Evolutionary conservation across 73 alveolate genomes (phyloP), one percentile per base, ranked within the genome.

Genomic region (Paramecium sonneborni): DNA sequence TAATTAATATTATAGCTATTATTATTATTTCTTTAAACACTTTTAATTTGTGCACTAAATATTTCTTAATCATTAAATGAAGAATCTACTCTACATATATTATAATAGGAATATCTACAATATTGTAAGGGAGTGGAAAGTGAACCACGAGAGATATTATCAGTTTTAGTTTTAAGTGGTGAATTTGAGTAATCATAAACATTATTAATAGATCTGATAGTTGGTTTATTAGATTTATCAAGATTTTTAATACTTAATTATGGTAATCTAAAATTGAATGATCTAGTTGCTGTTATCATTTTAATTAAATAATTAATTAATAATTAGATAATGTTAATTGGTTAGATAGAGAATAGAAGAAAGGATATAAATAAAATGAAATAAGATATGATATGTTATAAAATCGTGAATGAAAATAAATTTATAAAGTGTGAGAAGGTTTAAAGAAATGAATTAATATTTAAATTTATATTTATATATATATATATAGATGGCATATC

Each of bases 41-140:
- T 72, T 32, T 72, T 72, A 32, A 11, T 8, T 28, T 34, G 10
- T 4, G 86, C 86, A 35, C 35, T 72, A 72, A 72, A 72, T 11
- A 72, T n/a, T 12, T 72, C 86, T 37, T 72, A n/a, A n/a, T 72
- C 86, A 72, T 72, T 72, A 38, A 72, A 72, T 15, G 86, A 72
- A 1, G 38, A 38, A 34, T 72, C 86, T 15, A 35, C 55, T 72
- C 57, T 72, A 34, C 14, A 32, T 21, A 72, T 70, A 32, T 70
- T 70, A 70, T 70, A 70, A 34, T 26, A 72, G n/a, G 86, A 72
- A 35, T 21, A 38, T 38, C 57, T 15, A 14, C 58, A 38, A 34
- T 72, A 35, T 23, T 72, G 6, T 11, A 35, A 18, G n/a, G 86
- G 86, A 72, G 86, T 72, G 32, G 86, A 72, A 23, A 72, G 52